These are phyloP conservation scores for Nakazawaea sp. DNA, from an alignment of 805 yeast genomes.

Conservation along the genomic window DNA sequence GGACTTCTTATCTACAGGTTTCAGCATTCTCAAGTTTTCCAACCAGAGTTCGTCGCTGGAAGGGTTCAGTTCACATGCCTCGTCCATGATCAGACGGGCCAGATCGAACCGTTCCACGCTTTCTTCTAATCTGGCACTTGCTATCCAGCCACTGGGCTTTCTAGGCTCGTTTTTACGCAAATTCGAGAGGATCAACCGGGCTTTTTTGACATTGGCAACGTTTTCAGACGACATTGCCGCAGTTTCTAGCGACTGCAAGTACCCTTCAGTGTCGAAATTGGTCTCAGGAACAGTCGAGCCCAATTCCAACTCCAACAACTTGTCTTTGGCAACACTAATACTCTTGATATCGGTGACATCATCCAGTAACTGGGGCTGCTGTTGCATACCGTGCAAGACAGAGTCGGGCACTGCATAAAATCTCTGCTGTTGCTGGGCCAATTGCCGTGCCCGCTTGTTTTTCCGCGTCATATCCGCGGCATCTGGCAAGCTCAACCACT, in stretches of 20 bases:
- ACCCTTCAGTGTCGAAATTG: constrained; percentile 32
- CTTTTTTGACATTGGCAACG: constrained; percentile 52
- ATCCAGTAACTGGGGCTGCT: constrained; percentile 15
- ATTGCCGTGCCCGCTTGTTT: constrained; percentile 64
- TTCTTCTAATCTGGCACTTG: constrained; percentile 75
- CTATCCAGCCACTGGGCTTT: constrained; percentile 78
- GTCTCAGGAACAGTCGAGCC: constrained; percentile 20
- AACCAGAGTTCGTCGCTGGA: constrained; percentile 74
- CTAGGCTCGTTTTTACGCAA: constrained; percentile 67
- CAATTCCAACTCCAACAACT: constrained; percentile 46
- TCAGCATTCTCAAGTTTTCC: constrained; percentile 63
- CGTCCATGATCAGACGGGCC: constrained; percentile 58
- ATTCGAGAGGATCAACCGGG: constrained; percentile 56
- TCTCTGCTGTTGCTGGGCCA: constrained; percentile 56
- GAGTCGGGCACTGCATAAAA: constrained; percentile 82
- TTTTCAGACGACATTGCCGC: constrained; percentile 14
- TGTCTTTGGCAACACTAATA: constrained; percentile 59
- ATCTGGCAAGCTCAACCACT: constrained; percentile 84
- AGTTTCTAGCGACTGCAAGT: constrained; percentile 23
- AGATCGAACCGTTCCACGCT: constrained; percentile 43
- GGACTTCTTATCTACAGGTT: constrained; percentile 37
- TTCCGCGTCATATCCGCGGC: constrained; percentile 80
- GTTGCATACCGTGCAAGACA: constrained; percentile 32
- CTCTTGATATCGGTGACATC: constrained; percentile 38
- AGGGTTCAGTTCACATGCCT: constrained; percentile 71